These are phyloP conservation scores for Stevia rebaudiana DNA, from an alignment of 140 eudicot genomes.

Conservation along the genomic window DNA sequence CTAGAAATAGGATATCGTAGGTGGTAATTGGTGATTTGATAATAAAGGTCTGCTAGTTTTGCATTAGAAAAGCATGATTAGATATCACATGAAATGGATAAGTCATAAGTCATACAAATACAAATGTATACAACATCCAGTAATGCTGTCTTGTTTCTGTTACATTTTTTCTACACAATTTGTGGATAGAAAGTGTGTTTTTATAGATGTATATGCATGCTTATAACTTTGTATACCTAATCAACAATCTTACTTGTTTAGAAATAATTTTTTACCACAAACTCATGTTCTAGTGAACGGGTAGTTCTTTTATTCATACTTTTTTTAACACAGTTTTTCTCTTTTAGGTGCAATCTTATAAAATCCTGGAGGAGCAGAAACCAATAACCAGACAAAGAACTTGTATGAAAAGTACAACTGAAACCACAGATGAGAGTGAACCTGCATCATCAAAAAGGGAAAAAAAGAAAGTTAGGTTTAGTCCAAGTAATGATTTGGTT, in stretches of 20 bases:
- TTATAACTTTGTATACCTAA: background rate
- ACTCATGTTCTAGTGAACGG: background rate
- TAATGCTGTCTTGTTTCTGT: background rate
- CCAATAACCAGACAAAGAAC: constrained; percentile 31
- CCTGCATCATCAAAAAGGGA: constrained; percentile 35
- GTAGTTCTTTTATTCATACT: background rate
- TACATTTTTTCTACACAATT: background rate
- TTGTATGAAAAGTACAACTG: constrained; percentile 39
- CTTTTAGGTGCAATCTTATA: background rate
- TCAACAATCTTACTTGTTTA: background rate
- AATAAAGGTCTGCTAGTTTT: background rate
- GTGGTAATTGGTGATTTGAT: background rate
- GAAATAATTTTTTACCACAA: background rate
- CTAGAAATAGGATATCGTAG: background rate
- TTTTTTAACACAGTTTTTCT: background rate
- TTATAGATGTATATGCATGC: background rate
- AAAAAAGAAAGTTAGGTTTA: constrained; percentile 71
- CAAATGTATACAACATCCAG: no score
- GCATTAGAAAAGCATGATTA: background rate
- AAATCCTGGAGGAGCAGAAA: constrained; percentile 26
- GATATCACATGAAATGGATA: no score
- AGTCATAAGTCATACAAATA: no score
- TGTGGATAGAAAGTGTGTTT: background rate
- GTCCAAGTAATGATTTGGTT: constrained; percentile 52
- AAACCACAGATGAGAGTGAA: constrained; percentile 32